These are phyloP conservation scores for Macrophomina pseudophaseolina DNA, from an alignment of 2,329 filamentous ascomycete genomes.

Conservation along the genomic window DNA sequence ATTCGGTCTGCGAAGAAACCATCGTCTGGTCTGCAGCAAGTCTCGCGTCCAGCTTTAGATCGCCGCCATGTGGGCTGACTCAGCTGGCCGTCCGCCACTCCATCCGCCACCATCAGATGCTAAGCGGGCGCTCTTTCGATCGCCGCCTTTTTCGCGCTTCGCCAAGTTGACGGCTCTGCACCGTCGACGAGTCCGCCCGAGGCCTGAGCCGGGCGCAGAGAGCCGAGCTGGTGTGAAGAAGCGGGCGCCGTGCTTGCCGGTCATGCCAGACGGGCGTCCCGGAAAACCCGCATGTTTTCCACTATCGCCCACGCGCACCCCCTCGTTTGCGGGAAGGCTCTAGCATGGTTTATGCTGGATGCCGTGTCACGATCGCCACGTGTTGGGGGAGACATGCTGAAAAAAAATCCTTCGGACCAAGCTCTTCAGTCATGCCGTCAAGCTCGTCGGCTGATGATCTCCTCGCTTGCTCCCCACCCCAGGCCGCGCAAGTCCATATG, in stretches of 20 bases:
- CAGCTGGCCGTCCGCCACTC: slow-evolving; percentile 1
- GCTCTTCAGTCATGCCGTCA: background rate
- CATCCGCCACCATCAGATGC: background rate
- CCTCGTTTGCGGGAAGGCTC: background rate
- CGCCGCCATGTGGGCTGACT: background rate
- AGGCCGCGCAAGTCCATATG: background rate
- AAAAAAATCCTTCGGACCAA: slow-evolving; percentile 9
- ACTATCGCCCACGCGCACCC: background rate
- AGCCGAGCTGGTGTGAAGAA: no score
- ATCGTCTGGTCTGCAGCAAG: background rate
- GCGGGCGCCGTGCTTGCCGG: background rate
- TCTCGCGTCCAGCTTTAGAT: background rate
- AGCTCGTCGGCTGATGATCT: background rate
- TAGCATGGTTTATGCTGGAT: slow-evolving; percentile 12
- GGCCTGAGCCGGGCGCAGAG: background rate
- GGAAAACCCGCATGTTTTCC: background rate
- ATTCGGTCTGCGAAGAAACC: background rate
- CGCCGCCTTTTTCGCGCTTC: background rate
- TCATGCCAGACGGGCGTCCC: background rate
- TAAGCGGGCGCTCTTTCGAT: background rate
- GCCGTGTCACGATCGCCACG: slow-evolving; percentile 13
- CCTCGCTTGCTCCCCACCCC: background rate
- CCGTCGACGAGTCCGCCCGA: background rate
- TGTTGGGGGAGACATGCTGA: background rate
- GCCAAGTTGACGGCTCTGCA: background rate